phyloP scores from a whole-genome alignment of 2,329 filamentous ascomycete genomes.

The Fusarium nygamai region DNA sequence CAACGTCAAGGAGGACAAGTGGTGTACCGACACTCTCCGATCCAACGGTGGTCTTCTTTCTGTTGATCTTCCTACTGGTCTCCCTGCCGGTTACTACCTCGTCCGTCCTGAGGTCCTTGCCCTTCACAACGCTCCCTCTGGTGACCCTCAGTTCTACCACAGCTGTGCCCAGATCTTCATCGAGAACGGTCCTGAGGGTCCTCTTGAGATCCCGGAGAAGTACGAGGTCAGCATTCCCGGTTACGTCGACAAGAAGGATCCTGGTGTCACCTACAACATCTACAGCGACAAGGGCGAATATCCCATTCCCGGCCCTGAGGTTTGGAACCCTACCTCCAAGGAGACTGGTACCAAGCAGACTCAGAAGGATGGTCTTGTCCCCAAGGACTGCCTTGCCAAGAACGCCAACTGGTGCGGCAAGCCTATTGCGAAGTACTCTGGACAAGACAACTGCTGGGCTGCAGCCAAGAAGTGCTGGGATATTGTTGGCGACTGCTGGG shows the following conservation, averaged over 20 bases:
- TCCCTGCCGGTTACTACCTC: conserved; percentile 76
- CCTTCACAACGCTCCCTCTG: conserved; percentile 68
- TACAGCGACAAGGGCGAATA: conserved; percentile 60
- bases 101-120: conserved; percentile 75
- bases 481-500: conserved; percentile 70
- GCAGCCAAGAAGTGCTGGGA: conserved; percentile 65
- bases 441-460: conserved; percentile 69
- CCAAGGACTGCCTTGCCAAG: conserved; percentile 66
- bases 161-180: conserved; percentile 79
- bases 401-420: conserved; percentile 79
- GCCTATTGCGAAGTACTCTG: conserved; percentile 66
- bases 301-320: conserved; percentile 64
- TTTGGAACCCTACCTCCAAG: conserved; percentile 56
- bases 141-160: conserved; percentile 77
- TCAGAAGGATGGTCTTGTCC: conserved; percentile 60
- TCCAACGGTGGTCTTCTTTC: conserved; percentile 71
- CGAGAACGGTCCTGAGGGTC: conserved; percentile 55
- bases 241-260: conserved; percentile 64
- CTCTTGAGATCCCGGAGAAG: conserved; percentile 57
- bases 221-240: conserved; percentile 73
- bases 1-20: conserved; percentile 62
- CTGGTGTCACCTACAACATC: conserved; percentile 71
- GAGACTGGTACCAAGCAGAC: conserved; percentile 30
- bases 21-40: conserved; percentile 78
- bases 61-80: conserved; percentile 67